A percentile compares a stretch with the other conserved stretches of the same genome.
Conservation (phyloP, 306 rosid genomes). For the Acacia melanoxylon region DNA sequence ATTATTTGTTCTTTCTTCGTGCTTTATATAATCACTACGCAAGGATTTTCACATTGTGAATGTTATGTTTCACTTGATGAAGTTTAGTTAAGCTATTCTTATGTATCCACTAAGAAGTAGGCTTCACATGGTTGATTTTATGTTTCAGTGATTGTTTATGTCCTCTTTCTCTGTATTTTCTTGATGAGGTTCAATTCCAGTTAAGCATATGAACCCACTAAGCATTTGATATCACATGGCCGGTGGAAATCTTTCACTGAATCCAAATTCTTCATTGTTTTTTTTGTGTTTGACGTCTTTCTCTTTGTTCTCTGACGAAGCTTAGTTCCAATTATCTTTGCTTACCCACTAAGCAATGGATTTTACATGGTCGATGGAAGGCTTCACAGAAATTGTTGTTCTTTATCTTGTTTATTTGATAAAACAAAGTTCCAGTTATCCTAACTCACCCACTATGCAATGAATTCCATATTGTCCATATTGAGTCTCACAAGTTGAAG, state of each 20-base stretch:
- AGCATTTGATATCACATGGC: background rate
- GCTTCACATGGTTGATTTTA: background rate
- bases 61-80: background rate
- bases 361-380: background rate
- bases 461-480: background rate
- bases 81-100: background rate
- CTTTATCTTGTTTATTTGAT: background rate
- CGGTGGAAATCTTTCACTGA: background rate
- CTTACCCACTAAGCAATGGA: background rate
- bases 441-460: background rate
- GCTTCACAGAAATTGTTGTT: background rate
- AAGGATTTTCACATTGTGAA: background rate
- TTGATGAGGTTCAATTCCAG: background rate
- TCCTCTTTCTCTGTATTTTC: background rate
- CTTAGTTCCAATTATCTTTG: background rate
- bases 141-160: background rate
- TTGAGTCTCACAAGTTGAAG: background rate
- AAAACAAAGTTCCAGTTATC: background rate
- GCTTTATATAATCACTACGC: background rate
- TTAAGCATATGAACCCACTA: background rate
- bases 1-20: background rate
- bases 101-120: background rate
- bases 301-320: background rate
- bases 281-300: background rate
- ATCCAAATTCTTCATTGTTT: background rate